A percentile compares a stretch with the other conserved stretches of the same genome.
phyloP scores from a whole-genome alignment of 164 flowering plant species.

The Tetrastigma voinierianum region DNA sequence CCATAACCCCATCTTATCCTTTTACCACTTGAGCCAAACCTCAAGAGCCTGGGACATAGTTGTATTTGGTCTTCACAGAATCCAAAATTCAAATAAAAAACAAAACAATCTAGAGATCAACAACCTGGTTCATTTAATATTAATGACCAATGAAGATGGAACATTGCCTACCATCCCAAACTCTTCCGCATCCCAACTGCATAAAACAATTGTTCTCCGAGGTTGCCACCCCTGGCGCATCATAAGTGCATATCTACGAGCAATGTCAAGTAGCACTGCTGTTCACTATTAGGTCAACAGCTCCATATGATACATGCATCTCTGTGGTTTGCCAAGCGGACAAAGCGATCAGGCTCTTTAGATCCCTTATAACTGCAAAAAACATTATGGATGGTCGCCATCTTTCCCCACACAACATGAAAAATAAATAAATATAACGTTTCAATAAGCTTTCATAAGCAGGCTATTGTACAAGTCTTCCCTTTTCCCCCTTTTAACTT shows the following conservation, averaged over 20 bases:
- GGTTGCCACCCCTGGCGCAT: conserved; percentile 77
- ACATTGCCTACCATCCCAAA: conserved; percentile 90
- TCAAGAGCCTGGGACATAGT: too few relatives aligned
- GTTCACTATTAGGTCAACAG: conserved; percentile 99
- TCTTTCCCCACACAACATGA: conserved; percentile 39
- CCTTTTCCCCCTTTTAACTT: too few relatives aligned
- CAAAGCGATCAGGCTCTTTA: conserved; percentile 86
- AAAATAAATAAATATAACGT: not conserved
- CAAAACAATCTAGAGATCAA: too few relatives aligned
- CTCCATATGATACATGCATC: conserved; percentile 99
- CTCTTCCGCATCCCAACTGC: conserved; percentile 99
- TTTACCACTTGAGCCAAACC: too few relatives aligned
- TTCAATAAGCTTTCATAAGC: too few relatives aligned
- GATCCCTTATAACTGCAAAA: conserved; percentile 75
- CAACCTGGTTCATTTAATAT: too few relatives aligned
- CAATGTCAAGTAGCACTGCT: conserved; percentile 87
- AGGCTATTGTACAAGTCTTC: too few relatives aligned
- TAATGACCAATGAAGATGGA: not conserved
- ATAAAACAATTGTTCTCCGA: conserved; percentile 76
- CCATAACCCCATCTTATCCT: too few relatives aligned
- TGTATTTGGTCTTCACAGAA: too few relatives aligned
- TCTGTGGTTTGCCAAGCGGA: conserved; percentile 96
- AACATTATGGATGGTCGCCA: conserved; percentile 62
- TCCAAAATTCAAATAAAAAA: too few relatives aligned
- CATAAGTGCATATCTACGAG: conserved; percentile 63